Percentiles rank a stretch among this genome's conserved stretches.
Evolutionary conservation across 2,329 filamentous ascomycete genomes (phyloP).

Genomic region (Neurospora sp.): DNA sequence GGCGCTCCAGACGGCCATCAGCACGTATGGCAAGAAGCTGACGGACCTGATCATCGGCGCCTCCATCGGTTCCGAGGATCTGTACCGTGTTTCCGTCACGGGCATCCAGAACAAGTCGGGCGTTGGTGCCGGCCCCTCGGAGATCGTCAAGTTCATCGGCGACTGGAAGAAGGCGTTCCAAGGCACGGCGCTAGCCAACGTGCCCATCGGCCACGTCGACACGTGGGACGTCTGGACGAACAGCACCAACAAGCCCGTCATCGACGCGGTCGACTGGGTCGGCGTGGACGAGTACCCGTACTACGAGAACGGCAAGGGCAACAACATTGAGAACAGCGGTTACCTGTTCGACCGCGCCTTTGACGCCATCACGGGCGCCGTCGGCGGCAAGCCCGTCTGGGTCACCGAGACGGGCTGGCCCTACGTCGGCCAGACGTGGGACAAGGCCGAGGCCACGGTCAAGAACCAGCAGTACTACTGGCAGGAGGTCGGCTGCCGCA

Average conservation of each 20-base stretch:
- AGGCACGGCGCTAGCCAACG: constrained; percentile 30
- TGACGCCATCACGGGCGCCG: constrained; percentile 33
- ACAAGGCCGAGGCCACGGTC: constrained; percentile 42
- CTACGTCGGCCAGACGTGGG: constrained; percentile 40
- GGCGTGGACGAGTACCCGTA: constrained; percentile 58
- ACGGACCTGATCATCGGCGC: constrained; percentile 52
- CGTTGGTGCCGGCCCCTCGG: constrained; percentile 46
- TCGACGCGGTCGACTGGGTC: constrained; percentile 53
- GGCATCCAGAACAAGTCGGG: constrained; percentile 54
- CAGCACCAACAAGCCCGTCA: constrained; percentile 46
- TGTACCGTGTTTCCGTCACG: constrained; percentile 52
- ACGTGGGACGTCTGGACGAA: constrained; percentile 57
- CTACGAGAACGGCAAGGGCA: constrained; percentile 48
- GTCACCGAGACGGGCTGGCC: constrained; percentile 60
- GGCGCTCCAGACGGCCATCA: constrained; percentile 47
- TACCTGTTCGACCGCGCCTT: constrained; percentile 44
- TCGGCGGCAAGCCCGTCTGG: constrained; percentile 45
- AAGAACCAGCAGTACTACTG: constrained; percentile 56
- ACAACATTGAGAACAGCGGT: constrained; percentile 44
- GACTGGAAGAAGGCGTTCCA: constrained; percentile 51
- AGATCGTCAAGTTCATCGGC: constrained; percentile 55
- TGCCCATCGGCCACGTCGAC: constrained; percentile 56
- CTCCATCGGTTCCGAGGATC: constrained; percentile 57
- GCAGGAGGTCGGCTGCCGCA: constrained; percentile 48
- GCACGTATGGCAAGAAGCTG: constrained; percentile 38